These are phyloP conservation scores for Sphaerulina musiva DNA, from an alignment of 2,329 filamentous ascomycete species.

Conservation along the genomic window DNA sequence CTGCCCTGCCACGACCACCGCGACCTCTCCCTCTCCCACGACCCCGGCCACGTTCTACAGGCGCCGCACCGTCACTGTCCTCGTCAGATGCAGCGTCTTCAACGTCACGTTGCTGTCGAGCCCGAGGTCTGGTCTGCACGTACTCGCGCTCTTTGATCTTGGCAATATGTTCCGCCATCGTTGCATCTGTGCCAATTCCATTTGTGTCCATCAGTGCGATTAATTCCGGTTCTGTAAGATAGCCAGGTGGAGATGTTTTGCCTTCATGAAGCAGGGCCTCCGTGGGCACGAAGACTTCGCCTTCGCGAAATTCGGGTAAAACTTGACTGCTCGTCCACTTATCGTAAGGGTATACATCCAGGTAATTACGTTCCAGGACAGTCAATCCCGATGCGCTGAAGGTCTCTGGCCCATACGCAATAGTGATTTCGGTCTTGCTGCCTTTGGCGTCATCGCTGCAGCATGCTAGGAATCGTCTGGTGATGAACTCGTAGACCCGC, in stretches of 20 bases:
- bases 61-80: constrained; percentile 35
- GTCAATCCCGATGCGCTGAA: constrained; percentile 79
- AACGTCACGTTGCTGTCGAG: constrained; percentile 26
- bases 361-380: constrained; percentile 82
- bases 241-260: constrained; percentile 76
- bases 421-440: constrained; percentile 74
- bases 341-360: constrained; percentile 93
- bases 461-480: constrained; percentile 85
- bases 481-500: constrained; percentile 85
- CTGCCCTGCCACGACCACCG: constrained; percentile 39
- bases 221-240: constrained; percentile 89
- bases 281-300: constrained; percentile 77
- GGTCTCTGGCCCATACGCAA: constrained; percentile 72
- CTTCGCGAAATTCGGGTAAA: constrained; percentile 69
- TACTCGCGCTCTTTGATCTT: constrained; percentile 91
- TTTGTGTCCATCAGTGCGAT: constrained; percentile 98
- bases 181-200: constrained; percentile 95
- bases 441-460: constrained; percentile 92
- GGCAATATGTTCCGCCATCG: constrained; percentile 96
- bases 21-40: constrained; percentile 38
- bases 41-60: constrained; percentile 28
- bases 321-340: constrained; percentile 87
- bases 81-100: constrained; percentile 25
- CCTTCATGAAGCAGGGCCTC: constrained; percentile 87
- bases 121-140: constrained; percentile 58